Conservation (phyloP, 768 basidiomycete genomes). For the Tephrocybe sp. region DNA sequence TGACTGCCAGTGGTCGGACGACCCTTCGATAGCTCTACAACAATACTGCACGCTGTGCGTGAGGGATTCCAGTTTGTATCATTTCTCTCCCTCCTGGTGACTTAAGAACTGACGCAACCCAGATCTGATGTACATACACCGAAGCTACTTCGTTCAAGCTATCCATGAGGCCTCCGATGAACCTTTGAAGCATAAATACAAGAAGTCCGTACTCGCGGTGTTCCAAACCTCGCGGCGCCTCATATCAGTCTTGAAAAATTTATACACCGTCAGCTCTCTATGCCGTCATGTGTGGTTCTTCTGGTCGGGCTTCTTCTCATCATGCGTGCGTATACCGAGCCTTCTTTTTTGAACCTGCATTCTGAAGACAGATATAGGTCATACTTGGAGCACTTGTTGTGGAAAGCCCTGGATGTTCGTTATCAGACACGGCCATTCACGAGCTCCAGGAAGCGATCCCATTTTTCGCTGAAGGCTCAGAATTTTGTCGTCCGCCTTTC, state of each 20-base stretch:
- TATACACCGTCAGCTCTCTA: slow-evolving; percentile 36
- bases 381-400: slow-evolving; percentile 45
- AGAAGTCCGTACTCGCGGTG: slow-evolving; percentile 41
- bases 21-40: slow-evolving; percentile 38
- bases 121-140: slow-evolving; percentile 47
- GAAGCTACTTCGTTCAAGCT: slow-evolving; percentile 48
- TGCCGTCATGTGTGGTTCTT: slow-evolving; percentile 43
- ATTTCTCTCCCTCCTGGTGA: background rate
- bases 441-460: slow-evolving; percentile 35
- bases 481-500: slow-evolving; percentile 32
- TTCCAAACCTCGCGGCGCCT: slow-evolving; percentile 42
- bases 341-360: background rate
- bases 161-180: slow-evolving; percentile 38
- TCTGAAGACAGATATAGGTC: slow-evolving; percentile 29
- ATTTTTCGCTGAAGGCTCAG: slow-evolving; percentile 43
- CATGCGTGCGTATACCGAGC: slow-evolving; percentile 41
- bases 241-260: slow-evolving; percentile 35
- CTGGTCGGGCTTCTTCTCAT: slow-evolving; percentile 48
- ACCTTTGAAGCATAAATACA: slow-evolving; percentile 43
- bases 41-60: slow-evolving; percentile 41
- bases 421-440: slow-evolving; percentile 36
- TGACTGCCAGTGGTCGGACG: slow-evolving; percentile 36
- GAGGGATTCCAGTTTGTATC: slow-evolving; percentile 44
- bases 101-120: background rate
- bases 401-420: slow-evolving; percentile 41